Evolutionary conservation across 495 filamentous ascomycete genomes (phyloP).

Genomic region (Lasiosphaeria hispida): DNA sequence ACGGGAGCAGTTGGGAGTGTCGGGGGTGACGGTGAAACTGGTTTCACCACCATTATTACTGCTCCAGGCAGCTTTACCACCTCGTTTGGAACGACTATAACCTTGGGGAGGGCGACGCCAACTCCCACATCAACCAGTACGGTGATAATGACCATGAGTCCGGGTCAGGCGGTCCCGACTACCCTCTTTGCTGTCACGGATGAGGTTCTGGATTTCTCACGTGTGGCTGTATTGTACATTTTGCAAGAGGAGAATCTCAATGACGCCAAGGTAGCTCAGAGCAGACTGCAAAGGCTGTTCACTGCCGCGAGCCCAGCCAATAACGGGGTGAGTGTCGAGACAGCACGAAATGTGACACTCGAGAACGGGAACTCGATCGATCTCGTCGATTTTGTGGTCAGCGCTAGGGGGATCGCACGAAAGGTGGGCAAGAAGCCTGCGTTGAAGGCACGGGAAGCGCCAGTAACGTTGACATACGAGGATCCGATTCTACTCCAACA

Average conservation of each 20-base stretch:
- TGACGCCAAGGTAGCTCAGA: slow-evolving; percentile 57
- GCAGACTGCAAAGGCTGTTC: slow-evolving; percentile 54
- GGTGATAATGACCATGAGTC: slow-evolving; percentile 28
- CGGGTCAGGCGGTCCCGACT: slow-evolving; percentile 28
- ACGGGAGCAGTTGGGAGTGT: not conserved
- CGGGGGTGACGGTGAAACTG: slow-evolving; percentile 9
- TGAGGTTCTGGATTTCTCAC: slow-evolving; percentile 63
- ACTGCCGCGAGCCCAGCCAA: slow-evolving; percentile 32
- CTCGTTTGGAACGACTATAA: slow-evolving; percentile 26
- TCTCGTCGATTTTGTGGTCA: slow-evolving; percentile 39
- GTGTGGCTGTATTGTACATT: slow-evolving; percentile 60
- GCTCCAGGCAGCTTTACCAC: slow-evolving; percentile 25
- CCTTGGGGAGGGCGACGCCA: slow-evolving; percentile 17
- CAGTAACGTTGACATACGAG: not conserved
- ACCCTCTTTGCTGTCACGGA: slow-evolving; percentile 40
- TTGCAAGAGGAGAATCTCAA: slow-evolving; percentile 54
- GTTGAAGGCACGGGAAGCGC: not conserved
- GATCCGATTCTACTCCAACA: not conserved
- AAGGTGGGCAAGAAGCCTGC: slow-evolving; percentile 13
- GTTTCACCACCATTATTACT: slow-evolving; percentile 32
- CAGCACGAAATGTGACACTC: slow-evolving; percentile 43
- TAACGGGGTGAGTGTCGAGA: slow-evolving; percentile 20
- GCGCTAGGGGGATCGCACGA: slow-evolving; percentile 3
- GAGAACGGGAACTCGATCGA: slow-evolving; percentile 45
- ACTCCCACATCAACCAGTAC: slow-evolving; percentile 25